Evolutionary conservation across 148 eudicot species (phyloP).

Genomic region (Silene uniflora): DNA sequence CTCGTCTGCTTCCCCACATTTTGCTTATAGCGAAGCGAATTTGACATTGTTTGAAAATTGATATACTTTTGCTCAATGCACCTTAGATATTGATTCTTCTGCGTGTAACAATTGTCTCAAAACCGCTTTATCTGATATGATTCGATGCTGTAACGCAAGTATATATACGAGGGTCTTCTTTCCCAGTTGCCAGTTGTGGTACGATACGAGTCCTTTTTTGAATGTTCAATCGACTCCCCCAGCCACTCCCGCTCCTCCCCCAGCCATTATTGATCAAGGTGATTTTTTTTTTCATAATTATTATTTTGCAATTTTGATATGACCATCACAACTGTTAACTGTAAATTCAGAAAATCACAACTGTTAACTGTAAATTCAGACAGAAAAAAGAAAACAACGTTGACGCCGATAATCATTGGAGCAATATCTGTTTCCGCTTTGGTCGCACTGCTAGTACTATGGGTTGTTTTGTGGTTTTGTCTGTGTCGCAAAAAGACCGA

Average conservation of each 20-base stretch:
- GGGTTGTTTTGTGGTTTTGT: background rate
- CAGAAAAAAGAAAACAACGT: background rate
- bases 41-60: background rate
- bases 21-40: background rate
- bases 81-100: background rate
- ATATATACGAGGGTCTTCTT: background rate
- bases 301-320: background rate
- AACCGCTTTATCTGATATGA: too few species aligned
- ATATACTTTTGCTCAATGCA: constrained; percentile 13
- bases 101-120: background rate
- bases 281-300: too few species aligned
- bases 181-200: background rate
- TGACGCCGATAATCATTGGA: constrained; percentile 4
- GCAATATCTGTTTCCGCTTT: background rate
- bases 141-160: background rate
- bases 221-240: background rate
- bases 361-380: background rate
- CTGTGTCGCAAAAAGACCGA: background rate
- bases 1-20: background rate
- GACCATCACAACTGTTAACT: too few species aligned
- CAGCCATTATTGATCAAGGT: background rate
- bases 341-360: background rate
- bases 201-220: background rate
- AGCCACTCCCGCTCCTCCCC: background rate
- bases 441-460: background rate